These are phyloP conservation scores for Kwoniella dendrophila DNA, from an alignment of 768 basidiomycete genomes.

Conservation along the genomic window DNA sequence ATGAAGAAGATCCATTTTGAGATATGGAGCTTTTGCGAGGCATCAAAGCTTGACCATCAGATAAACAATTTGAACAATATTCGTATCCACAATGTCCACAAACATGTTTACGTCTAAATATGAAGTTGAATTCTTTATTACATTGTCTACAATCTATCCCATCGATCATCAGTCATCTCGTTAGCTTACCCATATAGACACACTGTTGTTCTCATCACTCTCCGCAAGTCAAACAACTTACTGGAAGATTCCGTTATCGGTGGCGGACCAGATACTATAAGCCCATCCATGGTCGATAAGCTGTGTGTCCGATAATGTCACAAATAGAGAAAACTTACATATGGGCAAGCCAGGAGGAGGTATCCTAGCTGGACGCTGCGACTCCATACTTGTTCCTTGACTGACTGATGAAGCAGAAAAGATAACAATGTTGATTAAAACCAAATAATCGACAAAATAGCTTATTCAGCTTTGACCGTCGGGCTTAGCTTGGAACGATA, in stretches of 20 bases:
- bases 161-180: not conserved
- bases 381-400: conserved; percentile 12
- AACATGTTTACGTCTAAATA: conserved; percentile 47
- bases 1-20: conserved; percentile 7
- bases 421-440: not conserved
- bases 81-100: conserved; percentile 55
- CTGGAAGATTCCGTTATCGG: conserved; percentile 48
- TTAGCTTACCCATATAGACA: no score
- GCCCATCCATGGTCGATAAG: conserved; percentile 11
- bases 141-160: conserved; percentile 52
- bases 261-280: conserved; percentile 50
- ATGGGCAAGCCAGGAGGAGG: conserved; percentile 45
- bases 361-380: conserved; percentile 19
- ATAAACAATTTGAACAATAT: conserved; percentile 52
- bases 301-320: not conserved
- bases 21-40: no score
- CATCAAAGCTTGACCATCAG: conserved; percentile 53
- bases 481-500: conserved; percentile 2
- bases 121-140: conserved; percentile 50
- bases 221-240: no score
- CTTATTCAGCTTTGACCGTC: conserved; percentile 12
- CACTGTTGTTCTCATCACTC: no score
- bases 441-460: not conserved
- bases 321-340: conserved; percentile 23
- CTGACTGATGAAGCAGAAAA: not conserved